Evolutionary conservation across 805 yeast genomes (phyloP).

Genomic region (Brettanomyces custersianus): DNA sequence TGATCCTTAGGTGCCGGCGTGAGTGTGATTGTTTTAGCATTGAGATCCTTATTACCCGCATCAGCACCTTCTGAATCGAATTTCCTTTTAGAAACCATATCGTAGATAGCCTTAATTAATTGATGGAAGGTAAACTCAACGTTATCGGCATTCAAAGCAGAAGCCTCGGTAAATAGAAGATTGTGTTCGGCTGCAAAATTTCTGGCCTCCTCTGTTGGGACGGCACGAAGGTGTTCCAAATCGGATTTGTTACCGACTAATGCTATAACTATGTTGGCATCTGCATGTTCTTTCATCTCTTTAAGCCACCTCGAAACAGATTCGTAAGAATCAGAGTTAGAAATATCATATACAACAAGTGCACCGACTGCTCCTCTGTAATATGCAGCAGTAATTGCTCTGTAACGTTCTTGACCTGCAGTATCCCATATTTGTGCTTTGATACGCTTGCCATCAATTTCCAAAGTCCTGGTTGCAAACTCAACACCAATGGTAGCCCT

Average conservation of each 20-base stretch:
- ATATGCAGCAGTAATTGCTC: slow-evolving; percentile 96
- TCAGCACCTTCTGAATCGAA: slow-evolving; percentile 71
- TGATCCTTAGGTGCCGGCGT: slow-evolving; percentile 89
- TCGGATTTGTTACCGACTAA: slow-evolving; percentile 90
- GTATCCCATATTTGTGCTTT: slow-evolving; percentile 98
- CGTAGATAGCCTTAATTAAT: slow-evolving; percentile 85
- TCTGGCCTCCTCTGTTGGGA: slow-evolving; percentile 95
- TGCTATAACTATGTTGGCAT: slow-evolving; percentile 91
- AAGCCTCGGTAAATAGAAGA: slow-evolving; percentile 89
- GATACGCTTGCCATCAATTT: slow-evolving; percentile 73
- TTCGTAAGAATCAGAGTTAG: slow-evolving; percentile 82
- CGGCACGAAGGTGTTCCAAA: slow-evolving; percentile 86
- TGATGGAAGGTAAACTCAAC: slow-evolving; percentile 94
- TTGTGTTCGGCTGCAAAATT: slow-evolving; percentile 89
- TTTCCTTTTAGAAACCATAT: slow-evolving; percentile 89
- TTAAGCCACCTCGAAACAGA: slow-evolving; percentile 83
- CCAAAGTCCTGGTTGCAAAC: slow-evolving; percentile 92
- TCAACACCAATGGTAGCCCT: slow-evolving; percentile 97
- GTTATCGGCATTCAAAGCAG: slow-evolving; percentile 88
- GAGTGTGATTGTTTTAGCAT: slow-evolving; percentile 86
- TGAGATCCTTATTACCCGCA: slow-evolving; percentile 32
- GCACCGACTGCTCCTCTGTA: slow-evolving; percentile 99
- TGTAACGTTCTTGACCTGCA: slow-evolving; percentile 97
- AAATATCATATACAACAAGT: slow-evolving; percentile 86
- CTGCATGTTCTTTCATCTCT: slow-evolving; percentile 85